These are phyloP conservation scores for Apodospora peruviana DNA, from an alignment of 495 filamentous ascomycete genomes.

Conservation along the genomic window DNA sequence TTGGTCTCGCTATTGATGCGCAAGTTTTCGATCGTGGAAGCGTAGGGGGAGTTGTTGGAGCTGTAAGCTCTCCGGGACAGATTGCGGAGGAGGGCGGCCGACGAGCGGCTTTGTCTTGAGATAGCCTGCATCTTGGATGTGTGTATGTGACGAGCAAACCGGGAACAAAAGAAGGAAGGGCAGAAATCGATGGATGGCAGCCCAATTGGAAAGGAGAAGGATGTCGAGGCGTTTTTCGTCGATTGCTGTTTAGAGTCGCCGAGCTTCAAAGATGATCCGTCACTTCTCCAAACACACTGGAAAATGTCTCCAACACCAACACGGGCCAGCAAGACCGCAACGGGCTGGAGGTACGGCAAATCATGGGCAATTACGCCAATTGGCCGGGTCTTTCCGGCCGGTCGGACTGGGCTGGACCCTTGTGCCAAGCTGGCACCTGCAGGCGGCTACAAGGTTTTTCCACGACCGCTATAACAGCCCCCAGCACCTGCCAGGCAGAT, in stretches of 20 bases:
- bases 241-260: background rate
- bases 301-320: background rate
- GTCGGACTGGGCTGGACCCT: too few species aligned
- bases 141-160: background rate
- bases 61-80: constrained; percentile 61
- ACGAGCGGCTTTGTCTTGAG: constrained; percentile 40
- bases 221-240: background rate
- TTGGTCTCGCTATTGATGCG: constrained; percentile 88
- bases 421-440: too few species aligned
- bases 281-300: background rate
- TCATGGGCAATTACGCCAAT: background rate
- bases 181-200: background rate
- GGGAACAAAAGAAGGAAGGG: background rate
- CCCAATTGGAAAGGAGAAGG: background rate
- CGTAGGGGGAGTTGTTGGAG: constrained; percentile 64
- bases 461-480: background rate
- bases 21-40: constrained; percentile 80
- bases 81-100: constrained; percentile 38
- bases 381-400: background rate
- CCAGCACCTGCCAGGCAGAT: background rate
- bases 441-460: background rate
- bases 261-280: background rate
- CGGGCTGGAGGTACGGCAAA: background rate
- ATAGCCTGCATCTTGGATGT: constrained; percentile 40
- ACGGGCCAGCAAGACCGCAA: background rate